These are phyloP conservation scores for Fusarium liriodendri DNA, from an alignment of 2,329 filamentous ascomycete genomes.

Conservation along the genomic window DNA sequence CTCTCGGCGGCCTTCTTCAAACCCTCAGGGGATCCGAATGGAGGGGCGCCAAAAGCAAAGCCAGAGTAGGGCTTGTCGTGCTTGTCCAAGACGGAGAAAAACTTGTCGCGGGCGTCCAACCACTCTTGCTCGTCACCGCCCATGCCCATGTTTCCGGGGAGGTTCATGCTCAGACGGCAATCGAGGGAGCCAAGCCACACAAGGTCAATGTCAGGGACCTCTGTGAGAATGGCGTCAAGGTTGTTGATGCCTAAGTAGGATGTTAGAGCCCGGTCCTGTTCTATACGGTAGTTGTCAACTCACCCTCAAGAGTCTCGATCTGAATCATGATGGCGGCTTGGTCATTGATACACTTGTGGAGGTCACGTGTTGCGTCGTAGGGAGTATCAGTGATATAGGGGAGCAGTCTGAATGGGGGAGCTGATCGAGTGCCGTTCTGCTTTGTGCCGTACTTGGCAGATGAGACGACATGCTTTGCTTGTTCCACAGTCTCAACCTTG, in stretches of 20 bases:
- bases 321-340: conserved; percentile 62
- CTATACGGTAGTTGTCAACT: not conserved
- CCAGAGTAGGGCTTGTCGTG: conserved; percentile 57
- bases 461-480: conserved; percentile 56
- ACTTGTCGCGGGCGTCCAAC: conserved; percentile 52
- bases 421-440: conserved; percentile 56
- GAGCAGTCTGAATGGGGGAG: conserved; percentile 56
- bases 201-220: conserved; percentile 57
- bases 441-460: conserved; percentile 57
- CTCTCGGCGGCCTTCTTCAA: conserved; percentile 29
- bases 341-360: conserved; percentile 56
- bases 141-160: conserved; percentile 48
- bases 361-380: conserved; percentile 46
- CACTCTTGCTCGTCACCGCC: conserved; percentile 55
- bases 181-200: conserved; percentile 61
- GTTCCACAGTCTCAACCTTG: conserved; percentile 57
- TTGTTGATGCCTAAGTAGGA: conserved; percentile 53
- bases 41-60: conserved; percentile 45
- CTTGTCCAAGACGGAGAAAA: conserved; percentile 54
- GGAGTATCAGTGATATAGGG: conserved; percentile 54
- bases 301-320: conserved; percentile 54
- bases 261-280: not conserved
- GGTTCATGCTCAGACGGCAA: conserved; percentile 56
- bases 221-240: conserved; percentile 61
- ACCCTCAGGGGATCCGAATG: conserved; percentile 38